Base-by-base conservation (phyloP, 139 green algal genomes). In the Raphidocelis subcapitata region DNA sequence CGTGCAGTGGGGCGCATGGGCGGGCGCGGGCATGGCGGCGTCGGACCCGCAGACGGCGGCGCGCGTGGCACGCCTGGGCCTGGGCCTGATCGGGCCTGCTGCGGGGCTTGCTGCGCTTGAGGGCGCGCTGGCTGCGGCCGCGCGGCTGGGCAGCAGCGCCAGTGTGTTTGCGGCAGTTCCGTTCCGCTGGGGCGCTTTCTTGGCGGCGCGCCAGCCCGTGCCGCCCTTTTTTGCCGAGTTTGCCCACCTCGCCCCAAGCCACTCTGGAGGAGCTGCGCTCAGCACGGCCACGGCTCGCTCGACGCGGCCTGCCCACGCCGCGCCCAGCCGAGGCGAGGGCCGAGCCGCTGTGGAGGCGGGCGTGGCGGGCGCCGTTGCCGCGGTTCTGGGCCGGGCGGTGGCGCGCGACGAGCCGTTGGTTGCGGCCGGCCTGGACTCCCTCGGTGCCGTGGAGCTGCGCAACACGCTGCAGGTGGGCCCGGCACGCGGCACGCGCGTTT, bases 1-100 rank as follows among this genome's bases (percentile, higher is more conserved):
- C 33, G 73, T 94, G 37, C 91, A 96, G 77, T 96, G 90, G 90
- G 91, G 91, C 47, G 90, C 90, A 8, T 96, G 91, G 91, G 81
- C 84, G 23, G 82, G 75, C 28, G 79, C 49, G 41, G 85, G 85
- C 62, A 90, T 90, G 85, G 85, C 80, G 29, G 76, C 81, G 3
- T n/a, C 46, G 32, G 65, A 86, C 72, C 55, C 83, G 1, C 41
- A 66, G 33, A 84, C 81, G 18, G 62, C 74, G 28, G 74, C 63
- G 36, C 80, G 84, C 32, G 70, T 93, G 46, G 76, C 81, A 67
- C 76, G 69, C 35, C 73, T 87, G 74, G 88, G 88, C 61, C 86
- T 91, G 78, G 76, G 65, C 18, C 71, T 90, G 8, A 70, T 94
- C 26, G 57, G 36, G 31, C 73, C 86, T 24, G 62, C 76, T 47